Base-by-base conservation (phyloP, 371 early-diverging fungal genomes). In the Circinella minor region DNA sequence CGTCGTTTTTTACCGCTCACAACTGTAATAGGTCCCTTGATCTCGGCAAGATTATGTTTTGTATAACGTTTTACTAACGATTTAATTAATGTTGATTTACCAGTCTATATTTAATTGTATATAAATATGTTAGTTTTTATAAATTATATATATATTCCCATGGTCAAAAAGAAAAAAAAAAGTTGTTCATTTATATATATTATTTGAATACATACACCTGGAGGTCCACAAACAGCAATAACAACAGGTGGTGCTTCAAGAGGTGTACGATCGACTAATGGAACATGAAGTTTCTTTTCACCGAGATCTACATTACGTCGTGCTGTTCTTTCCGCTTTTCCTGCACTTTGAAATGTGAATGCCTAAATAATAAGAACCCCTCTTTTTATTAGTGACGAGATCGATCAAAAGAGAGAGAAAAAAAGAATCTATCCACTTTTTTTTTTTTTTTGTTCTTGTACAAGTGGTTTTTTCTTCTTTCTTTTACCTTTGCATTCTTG, bases 171-270 rank as follows among this genome's bases (percentile, higher is more conserved):
- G 49, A 61, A 61, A 54, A 61, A 49, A 14, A 34, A 55, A 54
- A 27, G 27, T 2, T 27, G 27, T 27, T 27, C 27, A 27, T 27
- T 27, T 27, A 27, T 27, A 27, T 27, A 27, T 27, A 27, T 27
- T 27, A 27, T 27, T 27, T 27, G 27, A 27, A 36, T 34, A 73
- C 90, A 69, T 88, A 94, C 94, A 55, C 90, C 89, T 55, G 98
- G 96, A 55, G 99, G 99, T 15, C 99, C 99, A 66, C 96, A 97
- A 5, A 99, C 97, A 11, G 98, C 97, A 59, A 96, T 89, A 4
- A 98, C 89, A 11, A 96, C 86, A 20, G 99, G 99, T 38, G 98
- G 96, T 47, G 97, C 89, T 63, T 92, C 95, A 65, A 91, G 74
- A 1, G 98, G 96, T 36, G 96, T 95, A 73, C 97, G 92, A 85